Evolutionary conservation across 352 stramenopile species (phyloP).

Genomic region (Phytophthora quininea): DNA sequence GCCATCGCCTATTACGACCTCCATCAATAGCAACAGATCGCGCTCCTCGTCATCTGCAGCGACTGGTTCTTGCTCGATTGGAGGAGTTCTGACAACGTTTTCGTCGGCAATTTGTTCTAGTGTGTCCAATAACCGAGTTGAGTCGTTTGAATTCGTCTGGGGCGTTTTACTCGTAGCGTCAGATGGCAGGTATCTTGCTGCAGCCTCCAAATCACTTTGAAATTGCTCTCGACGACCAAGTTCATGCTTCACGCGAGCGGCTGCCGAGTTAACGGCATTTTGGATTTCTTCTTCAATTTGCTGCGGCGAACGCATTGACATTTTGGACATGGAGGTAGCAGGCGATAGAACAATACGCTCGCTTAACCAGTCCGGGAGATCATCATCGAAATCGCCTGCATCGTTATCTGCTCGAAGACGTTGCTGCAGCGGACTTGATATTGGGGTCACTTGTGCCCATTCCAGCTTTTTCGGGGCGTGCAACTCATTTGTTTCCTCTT

Average conservation of each 20-base stretch:
- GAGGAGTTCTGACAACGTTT: too few species aligned
- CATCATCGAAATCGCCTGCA: slow-evolving; percentile 15
- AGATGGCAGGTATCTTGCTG: slow-evolving; percentile 11
- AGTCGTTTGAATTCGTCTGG: slow-evolving; percentile 1
- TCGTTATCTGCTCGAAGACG: slow-evolving; percentile 3
- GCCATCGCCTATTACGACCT: slow-evolving; percentile 75
- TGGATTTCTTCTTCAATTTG: slow-evolving; percentile 72
- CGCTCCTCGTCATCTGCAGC: not conserved
- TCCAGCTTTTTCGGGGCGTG: not conserved
- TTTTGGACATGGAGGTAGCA: slow-evolving; percentile 18
- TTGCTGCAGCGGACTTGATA: slow-evolving; percentile 2
- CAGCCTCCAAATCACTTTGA: slow-evolving; percentile 35
- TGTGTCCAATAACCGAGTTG: not conserved
- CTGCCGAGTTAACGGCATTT: slow-evolving; percentile 56
- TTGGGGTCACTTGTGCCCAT: slow-evolving; percentile 2
- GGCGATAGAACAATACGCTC: slow-evolving; percentile 18
- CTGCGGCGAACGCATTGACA: slow-evolving; percentile 38
- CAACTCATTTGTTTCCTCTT: not conserved
- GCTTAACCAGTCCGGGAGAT: slow-evolving; percentile 35
- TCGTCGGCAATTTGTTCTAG: too few species aligned
- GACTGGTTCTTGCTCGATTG: too few species aligned
- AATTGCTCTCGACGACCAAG: slow-evolving; percentile 49
- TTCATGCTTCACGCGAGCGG: slow-evolving; percentile 42
- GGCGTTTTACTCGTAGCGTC: not conserved
- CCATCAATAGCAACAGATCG: slow-evolving; percentile 76